Base-by-base conservation (phyloP, 1,284 basidiomycete species). In the Marasmius sp. region DNA sequence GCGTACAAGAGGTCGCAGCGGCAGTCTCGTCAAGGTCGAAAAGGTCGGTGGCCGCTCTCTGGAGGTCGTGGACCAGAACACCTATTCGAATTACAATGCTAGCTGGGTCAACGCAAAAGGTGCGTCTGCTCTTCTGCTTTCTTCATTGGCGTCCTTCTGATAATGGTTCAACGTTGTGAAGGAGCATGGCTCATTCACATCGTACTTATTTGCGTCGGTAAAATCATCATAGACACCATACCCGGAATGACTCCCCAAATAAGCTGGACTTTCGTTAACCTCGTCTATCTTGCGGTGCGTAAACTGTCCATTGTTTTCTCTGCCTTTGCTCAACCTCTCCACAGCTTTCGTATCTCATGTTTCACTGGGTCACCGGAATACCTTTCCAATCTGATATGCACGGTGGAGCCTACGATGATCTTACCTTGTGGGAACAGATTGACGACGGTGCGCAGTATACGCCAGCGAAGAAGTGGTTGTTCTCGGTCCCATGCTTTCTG, bases 351-450 rank as follows among this genome's bases (percentile, higher is more conserved):
- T 99, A 97, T 78, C 81, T 98, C 67, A 97, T 99, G 93, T 99
- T 99, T 79, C 97, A 99, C 75, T 95, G 93, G 81, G 95, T 97
- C 60, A 98, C 95, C 11, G 97, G 97, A 54, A 94, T 97, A 38
- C 97, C 97, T 3, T 99, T 99, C 75, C 92, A 97, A 71, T 89
- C 88, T 71, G 83, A 95, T 74, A 76, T 91, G 38, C 91, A 93
- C 67, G 90, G 90, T 12, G 97, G 97, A 48, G 97, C 94, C 6
- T 99, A 97, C 77, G 97, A 99, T 74, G 94, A 98, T 68, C 84
- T 99, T 54, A 99, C 97, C 0, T 80, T 99, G 33, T 99, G 97
- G 97, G 97, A 99, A 74, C 97, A 99, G 83, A 99, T 99, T 64
- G 97, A 99, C 75, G 92, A 94, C 63, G 97, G 97, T 45, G 97